These are phyloP conservation scores for Elsinoe ampelina DNA, from an alignment of 2,329 filamentous ascomycete species.

Conservation along the genomic window DNA sequence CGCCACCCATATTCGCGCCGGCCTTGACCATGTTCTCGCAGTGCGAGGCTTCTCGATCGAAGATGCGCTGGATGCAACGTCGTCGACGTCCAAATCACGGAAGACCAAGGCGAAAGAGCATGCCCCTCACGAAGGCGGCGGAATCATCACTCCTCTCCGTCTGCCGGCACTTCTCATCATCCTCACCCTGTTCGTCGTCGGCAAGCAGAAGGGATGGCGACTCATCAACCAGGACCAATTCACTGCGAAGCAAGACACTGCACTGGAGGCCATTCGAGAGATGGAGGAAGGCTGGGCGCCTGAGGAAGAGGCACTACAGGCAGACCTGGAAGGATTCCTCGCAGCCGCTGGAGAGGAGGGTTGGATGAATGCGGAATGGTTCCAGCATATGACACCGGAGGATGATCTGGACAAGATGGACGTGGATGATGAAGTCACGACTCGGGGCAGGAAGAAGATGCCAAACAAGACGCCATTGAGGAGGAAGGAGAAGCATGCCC, in stretches of 20 bases:
- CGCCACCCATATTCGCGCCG: slow-evolving; percentile 12
- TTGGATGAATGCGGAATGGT: slow-evolving; percentile 16
- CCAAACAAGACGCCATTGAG: slow-evolving; percentile 27
- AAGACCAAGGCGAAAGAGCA: background rate
- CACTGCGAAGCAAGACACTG: background rate
- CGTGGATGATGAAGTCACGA: background rate
- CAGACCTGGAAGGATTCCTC: slow-evolving; percentile 2
- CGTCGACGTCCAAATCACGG: background rate
- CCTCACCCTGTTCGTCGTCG: slow-evolving; percentile 12
- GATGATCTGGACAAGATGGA: slow-evolving; percentile 5
- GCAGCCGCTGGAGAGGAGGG: background rate
- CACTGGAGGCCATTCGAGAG: slow-evolving; percentile 13
- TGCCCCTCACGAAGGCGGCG: background rate
- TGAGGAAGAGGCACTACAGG: slow-evolving; percentile 5
- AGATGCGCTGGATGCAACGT: background rate
- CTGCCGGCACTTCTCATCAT: slow-evolving; percentile 12
- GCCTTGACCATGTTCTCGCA: slow-evolving; percentile 5
- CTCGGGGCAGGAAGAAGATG: slow-evolving; percentile 6
- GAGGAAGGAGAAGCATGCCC: slow-evolving; percentile 27
- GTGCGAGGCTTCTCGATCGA: background rate
- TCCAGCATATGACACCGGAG: background rate
- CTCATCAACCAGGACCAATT: slow-evolving; percentile 5
- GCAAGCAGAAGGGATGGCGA: background rate
- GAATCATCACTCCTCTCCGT: slow-evolving; percentile 1
- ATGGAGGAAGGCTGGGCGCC: slow-evolving; percentile 9